Evolutionary conservation across 2,329 filamentous ascomycete genomes (phyloP).

Genomic region (Apiospora koreana): DNA sequence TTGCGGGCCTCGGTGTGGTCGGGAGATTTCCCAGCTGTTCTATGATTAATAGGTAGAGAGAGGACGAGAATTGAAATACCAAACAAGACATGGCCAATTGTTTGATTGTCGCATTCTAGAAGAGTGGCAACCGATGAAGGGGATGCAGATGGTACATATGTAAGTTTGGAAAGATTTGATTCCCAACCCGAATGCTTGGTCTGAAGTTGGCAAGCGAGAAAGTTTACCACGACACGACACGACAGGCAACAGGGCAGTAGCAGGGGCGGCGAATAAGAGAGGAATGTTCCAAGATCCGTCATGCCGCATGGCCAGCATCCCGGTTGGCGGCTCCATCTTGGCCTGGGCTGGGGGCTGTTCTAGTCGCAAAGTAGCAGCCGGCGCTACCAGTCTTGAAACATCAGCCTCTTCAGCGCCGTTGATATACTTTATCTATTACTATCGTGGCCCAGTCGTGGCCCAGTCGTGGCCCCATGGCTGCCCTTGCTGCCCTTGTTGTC

Average conservation of each 20-base stretch:
- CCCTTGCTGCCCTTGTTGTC: background rate
- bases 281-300: background rate
- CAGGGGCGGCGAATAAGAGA: background rate
- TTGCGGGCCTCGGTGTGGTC: background rate
- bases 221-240: background rate
- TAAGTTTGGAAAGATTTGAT: too few relatives aligned
- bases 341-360: background rate
- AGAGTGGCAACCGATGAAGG: too few relatives aligned
- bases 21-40: background rate
- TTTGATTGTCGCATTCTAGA: too few relatives aligned
- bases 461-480: background rate
- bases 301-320: background rate
- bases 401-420: background rate
- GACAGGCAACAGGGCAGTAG: background rate
- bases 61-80: background rate
- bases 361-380: background rate
- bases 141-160: too few relatives aligned
- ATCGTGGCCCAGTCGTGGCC: too few relatives aligned
- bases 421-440: constrained; percentile 2
- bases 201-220: background rate
- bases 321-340: background rate
- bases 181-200: background rate
- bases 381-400: background rate
- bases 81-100: background rate
- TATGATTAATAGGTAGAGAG: background rate